These are phyloP conservation scores for Boletus vinaceobasis DNA, from an alignment of 768 basidiomycete genomes.

Conservation along the genomic window DNA sequence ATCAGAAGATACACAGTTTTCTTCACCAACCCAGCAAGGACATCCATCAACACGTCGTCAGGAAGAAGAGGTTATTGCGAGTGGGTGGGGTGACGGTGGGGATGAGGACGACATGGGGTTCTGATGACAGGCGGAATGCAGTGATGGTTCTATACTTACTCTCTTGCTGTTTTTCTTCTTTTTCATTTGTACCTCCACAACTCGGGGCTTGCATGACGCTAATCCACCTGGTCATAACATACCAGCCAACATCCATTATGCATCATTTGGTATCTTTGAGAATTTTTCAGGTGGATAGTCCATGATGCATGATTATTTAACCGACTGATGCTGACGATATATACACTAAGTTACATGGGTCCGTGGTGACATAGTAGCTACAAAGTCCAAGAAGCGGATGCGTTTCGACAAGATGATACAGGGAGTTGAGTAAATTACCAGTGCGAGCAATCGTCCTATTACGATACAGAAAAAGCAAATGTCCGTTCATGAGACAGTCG, in stretches of 20 bases:
- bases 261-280: neutral
- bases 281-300: neutral
- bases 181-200: constrained; percentile 16
- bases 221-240: constrained; percentile 7
- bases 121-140: constrained; percentile 21
- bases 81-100: constrained; percentile 65
- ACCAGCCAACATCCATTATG: constrained; percentile 6
- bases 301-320: neutral
- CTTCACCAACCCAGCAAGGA: constrained; percentile 11
- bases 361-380: constrained; percentile 11
- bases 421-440: neutral
- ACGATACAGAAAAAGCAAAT: constrained; percentile 2
- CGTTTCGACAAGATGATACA: constrained; percentile 1
- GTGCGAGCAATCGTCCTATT: neutral
- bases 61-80: constrained; percentile 63
- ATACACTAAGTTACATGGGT: constrained; percentile 1
- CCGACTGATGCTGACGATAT: neutral
- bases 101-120: constrained; percentile 78
- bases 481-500: neutral
- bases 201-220: constrained; percentile 12
- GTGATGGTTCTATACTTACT: constrained; percentile 1
- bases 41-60: constrained; percentile 35
- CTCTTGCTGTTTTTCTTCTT: neutral
- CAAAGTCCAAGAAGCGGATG: neutral
- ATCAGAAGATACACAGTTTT: constrained; percentile 25